Percentiles rank a stretch among this genome's conserved stretches.
phyloP scores from a whole-genome alignment of 2,329 filamentous ascomycete species.

The Epicoccum nigrum region DNA sequence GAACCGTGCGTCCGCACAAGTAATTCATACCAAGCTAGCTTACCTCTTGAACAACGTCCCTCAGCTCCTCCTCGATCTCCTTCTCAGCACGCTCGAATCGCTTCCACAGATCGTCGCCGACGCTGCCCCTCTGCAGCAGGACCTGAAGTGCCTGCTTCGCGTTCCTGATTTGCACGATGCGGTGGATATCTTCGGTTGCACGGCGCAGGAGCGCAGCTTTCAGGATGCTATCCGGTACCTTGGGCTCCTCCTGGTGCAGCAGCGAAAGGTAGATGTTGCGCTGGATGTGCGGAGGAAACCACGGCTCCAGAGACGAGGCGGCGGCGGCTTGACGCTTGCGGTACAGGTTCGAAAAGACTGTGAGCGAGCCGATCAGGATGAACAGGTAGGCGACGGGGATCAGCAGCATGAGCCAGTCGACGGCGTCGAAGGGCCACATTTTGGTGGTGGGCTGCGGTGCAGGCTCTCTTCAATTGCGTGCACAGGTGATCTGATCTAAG shows the following conservation, averaged over 20 bases:
- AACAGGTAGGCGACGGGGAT: constrained; percentile 89
- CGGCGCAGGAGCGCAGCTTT: constrained; percentile 87
- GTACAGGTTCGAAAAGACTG: constrained; percentile 91
- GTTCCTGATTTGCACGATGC: constrained; percentile 85
- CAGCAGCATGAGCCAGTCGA: constrained; percentile 82
- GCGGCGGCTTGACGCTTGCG: constrained; percentile 84
- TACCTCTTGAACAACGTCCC: constrained; percentile 93
- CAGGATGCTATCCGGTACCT: constrained; percentile 81
- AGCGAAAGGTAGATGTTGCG: constrained; percentile 95
- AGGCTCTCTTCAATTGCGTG: constrained; percentile 6
- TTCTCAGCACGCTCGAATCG: constrained; percentile 90
- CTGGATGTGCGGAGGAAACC: constrained; percentile 90
- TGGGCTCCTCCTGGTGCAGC: constrained; percentile 75
- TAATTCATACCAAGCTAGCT: constrained; percentile 25
- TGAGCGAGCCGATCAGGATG: constrained; percentile 85
- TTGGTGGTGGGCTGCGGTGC: constrained; percentile 20
- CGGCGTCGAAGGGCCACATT: constrained; percentile 53
- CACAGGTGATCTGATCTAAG: neutral
- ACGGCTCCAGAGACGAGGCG: constrained; percentile 85
- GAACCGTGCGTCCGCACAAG: neutral
- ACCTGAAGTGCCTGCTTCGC: constrained; percentile 87
- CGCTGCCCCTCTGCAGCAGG: constrained; percentile 85
- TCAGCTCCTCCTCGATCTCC: constrained; percentile 95
- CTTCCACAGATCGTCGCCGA: constrained; percentile 96
- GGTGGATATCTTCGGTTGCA: constrained; percentile 89